Percentiles rank a stretch among this genome's conserved stretches.
Evolutionary conservation across 1,284 basidiomycete genomes (phyloP).

Genomic region (Ustilago curta): DNA sequence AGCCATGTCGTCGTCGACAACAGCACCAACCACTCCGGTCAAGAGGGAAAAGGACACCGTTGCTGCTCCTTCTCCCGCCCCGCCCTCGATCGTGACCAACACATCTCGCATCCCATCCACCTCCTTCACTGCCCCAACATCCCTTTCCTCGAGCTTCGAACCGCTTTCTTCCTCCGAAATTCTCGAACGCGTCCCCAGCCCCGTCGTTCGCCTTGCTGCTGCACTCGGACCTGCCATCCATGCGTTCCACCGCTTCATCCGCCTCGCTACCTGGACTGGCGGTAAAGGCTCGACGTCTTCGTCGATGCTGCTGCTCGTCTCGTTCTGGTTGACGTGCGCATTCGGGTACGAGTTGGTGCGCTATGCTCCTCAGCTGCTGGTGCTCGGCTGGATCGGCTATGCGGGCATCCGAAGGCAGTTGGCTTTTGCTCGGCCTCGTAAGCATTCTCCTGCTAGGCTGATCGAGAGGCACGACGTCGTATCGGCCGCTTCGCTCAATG

Average conservation of each 20-base stretch:
- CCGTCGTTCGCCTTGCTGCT: constrained; percentile 50
- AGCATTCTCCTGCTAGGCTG: constrained; percentile 22
- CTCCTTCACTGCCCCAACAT: constrained; percentile 25
- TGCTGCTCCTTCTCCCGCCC: constrained; percentile 11
- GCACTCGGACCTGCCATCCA: constrained; percentile 55
- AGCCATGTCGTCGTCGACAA: constrained; percentile 26
- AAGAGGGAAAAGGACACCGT: constrained; percentile 28
- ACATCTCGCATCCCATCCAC: constrained; percentile 39
- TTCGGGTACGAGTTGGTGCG: constrained; percentile 65
- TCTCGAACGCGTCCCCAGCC: constrained; percentile 55
- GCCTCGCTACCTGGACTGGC: constrained; percentile 64
- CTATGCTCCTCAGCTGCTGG: constrained; percentile 61
- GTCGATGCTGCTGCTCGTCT: constrained; percentile 62
- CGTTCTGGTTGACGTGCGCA: constrained; percentile 58
- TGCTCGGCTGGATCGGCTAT: constrained; percentile 55
- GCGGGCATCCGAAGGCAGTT: constrained; percentile 49
- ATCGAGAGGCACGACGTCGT: constrained; percentile 38
- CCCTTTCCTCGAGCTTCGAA: constrained; percentile 44
- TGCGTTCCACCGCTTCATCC: constrained; percentile 50
- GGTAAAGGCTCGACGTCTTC: constrained; percentile 47
- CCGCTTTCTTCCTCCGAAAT: constrained; percentile 49
- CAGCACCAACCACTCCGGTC: constrained; percentile 22
- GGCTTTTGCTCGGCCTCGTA: constrained; percentile 33
- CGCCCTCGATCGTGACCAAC: constrained; percentile 35
- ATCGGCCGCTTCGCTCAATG: constrained; percentile 51